Evolutionary conservation across 2,329 filamentous ascomycete genomes (phyloP).

Genomic region (Xylariaceae sp.): DNA sequence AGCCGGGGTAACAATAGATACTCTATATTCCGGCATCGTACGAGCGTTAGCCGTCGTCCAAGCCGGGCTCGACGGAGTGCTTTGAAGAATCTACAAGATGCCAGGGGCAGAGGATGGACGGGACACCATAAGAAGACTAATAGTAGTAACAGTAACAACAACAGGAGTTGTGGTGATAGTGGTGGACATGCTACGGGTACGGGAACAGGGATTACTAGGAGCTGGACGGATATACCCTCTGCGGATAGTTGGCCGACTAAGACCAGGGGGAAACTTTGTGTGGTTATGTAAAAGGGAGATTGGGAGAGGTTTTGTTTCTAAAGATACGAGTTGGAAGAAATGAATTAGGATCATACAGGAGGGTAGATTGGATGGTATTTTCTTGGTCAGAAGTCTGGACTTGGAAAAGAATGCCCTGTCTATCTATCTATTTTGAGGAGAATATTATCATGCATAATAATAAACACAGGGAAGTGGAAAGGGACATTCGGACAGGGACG

Average conservation of each 20-base stretch:
- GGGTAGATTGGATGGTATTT: too few relatives aligned
- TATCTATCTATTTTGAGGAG: too few relatives aligned
- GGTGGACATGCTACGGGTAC: too few relatives aligned
- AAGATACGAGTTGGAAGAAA: neutral
- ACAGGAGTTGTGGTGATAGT: too few relatives aligned
- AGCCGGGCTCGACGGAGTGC: slow-evolving; percentile 56
- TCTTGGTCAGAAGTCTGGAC: too few relatives aligned
- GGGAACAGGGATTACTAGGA: slow-evolving; percentile 35
- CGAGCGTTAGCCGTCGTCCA: slow-evolving; percentile 42
- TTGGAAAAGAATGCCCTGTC: too few relatives aligned
- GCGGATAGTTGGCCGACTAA: slow-evolving; percentile 27
- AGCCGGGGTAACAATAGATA: slow-evolving; percentile 18
- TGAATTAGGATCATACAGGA: too few relatives aligned
- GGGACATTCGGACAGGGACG: too few relatives aligned
- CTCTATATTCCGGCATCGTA: slow-evolving; percentile 37
- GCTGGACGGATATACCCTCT: slow-evolving; percentile 49
- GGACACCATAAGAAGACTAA: slow-evolving; percentile 34
- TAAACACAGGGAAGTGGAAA: too few relatives aligned
- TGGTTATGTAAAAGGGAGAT: slow-evolving; percentile 43
- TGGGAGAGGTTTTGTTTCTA: neutral
- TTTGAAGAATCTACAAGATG: slow-evolving; percentile 57
- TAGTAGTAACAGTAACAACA: too few relatives aligned
- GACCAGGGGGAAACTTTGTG: slow-evolving; percentile 42
- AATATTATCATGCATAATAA: too few relatives aligned
- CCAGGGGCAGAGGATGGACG: slow-evolving; percentile 53